A percentile compares a stretch with the other conserved stretches of the same genome.
These are phyloP conservation scores for Drechslerella dactyloides DNA, from an alignment of 2,329 filamentous ascomycete species.

Conservation along the genomic window DNA sequence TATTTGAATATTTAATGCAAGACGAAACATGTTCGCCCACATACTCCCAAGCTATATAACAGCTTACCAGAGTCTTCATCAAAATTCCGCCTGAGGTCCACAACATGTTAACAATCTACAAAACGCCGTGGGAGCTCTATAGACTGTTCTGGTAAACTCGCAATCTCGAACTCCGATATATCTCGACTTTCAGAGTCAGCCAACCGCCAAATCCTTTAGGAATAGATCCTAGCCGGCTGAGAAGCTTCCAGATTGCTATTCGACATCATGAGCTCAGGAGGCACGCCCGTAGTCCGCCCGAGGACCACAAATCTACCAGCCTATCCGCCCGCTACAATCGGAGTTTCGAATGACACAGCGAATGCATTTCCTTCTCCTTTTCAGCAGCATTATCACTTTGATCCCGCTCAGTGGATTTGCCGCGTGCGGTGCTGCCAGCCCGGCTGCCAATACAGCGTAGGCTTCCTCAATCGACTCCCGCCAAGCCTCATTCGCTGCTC, in stretches of 20 bases:
- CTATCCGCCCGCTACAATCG: slow-evolving; percentile 22
- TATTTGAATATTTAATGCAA: slow-evolving; percentile 17
- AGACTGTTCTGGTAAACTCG: too few species aligned
- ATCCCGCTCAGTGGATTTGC: slow-evolving; percentile 24
- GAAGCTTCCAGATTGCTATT: background rate
- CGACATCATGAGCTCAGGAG: slow-evolving; percentile 17
- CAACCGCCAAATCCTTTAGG: background rate
- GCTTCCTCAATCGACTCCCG: background rate
- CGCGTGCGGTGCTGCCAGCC: slow-evolving; percentile 40
- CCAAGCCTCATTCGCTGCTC: slow-evolving; percentile 7
- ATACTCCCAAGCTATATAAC: slow-evolving; percentile 25
- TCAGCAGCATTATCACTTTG: slow-evolving; percentile 21
- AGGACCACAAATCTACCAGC: slow-evolving; percentile 16
- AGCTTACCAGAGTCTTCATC: slow-evolving; percentile 20
- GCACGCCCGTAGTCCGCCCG: slow-evolving; percentile 34
- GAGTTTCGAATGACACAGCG: slow-evolving; percentile 7
- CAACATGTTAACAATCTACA: too few species aligned
- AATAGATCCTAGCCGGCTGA: background rate
- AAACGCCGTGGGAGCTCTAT: too few species aligned
- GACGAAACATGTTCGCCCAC: slow-evolving; percentile 6
- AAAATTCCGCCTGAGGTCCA: background rate
- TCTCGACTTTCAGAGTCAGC: background rate
- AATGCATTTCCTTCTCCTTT: slow-evolving; percentile 9
- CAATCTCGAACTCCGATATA: background rate
- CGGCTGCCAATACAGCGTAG: slow-evolving; percentile 24